Conservation (phyloP, 768 basidiomycete species). For the Russula foetens region DNA sequence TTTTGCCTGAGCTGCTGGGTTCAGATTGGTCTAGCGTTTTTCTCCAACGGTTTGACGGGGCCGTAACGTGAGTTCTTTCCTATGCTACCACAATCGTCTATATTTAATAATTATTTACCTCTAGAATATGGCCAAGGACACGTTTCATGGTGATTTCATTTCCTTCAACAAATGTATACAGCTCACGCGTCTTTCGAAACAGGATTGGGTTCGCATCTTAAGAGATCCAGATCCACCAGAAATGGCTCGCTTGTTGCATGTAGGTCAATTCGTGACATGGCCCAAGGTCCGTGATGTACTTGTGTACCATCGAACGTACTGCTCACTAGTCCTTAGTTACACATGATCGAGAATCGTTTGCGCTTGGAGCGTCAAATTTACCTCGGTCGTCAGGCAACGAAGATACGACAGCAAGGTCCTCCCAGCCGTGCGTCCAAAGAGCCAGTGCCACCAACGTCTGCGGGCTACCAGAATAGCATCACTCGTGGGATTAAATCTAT, state of each 20-base stretch:
- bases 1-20: conserved; percentile 87
- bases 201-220: conserved; percentile 38
- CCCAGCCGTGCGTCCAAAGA: conserved; percentile 19
- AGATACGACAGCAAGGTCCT: conserved; percentile 38
- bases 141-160: conserved; percentile 46
- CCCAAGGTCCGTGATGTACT: conserved; percentile 58
- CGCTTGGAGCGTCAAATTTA: conserved; percentile 78
- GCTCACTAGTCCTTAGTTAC: conserved; percentile 45
- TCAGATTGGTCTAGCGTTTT: conserved; percentile 98
- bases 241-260: conserved; percentile 76
- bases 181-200: neutral
- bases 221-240: conserved; percentile 78
- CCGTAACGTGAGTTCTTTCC: conserved; percentile 59
- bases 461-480: conserved; percentile 9
- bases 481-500: neutral
- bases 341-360: conserved; percentile 90
- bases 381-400: conserved; percentile 66
- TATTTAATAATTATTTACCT: neutral
- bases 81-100: neutral
- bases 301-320: neutral
- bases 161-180: conserved; percentile 3
- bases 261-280: conserved; percentile 92
- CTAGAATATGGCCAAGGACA: conserved; percentile 80
- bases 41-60: conserved; percentile 85
- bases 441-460: neutral